A percentile compares a stretch with the other conserved stretches of the same genome.
Conservation (phyloP, 108 stramenopile species). For the Schizochytrium sp. region DNA sequence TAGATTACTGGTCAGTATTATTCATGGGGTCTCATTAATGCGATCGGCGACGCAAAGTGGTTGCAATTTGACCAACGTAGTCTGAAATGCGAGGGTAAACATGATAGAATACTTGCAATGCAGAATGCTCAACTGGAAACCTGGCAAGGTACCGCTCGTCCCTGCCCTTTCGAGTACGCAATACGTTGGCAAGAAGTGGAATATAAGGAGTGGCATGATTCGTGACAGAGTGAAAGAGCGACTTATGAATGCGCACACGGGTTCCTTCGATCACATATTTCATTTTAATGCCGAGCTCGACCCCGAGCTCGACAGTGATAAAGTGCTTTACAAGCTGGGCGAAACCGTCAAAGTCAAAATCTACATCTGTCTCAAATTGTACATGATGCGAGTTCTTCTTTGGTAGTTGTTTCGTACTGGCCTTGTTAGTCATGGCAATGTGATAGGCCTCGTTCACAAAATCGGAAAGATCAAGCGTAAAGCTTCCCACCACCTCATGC, state of each 20-base stretch:
- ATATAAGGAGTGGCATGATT: not conserved
- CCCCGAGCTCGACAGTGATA: constrained; percentile 10
- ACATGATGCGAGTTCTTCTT: constrained; percentile 23
- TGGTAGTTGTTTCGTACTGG: not conserved
- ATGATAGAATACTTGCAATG: not conserved
- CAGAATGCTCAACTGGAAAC: not conserved
- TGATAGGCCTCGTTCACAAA: not conserved
- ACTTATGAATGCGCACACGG: constrained; percentile 5
- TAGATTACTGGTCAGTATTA: too few species aligned
- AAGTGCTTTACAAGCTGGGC: constrained; percentile 4
- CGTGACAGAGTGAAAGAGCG: constrained; percentile 16
- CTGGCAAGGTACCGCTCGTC: constrained; percentile 2
- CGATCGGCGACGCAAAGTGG: not conserved
- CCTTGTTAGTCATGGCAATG: constrained; percentile 1
- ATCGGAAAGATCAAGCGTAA: not conserved
- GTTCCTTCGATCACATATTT: not conserved
- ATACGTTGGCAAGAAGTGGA: not conserved
- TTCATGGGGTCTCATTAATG: too few species aligned
- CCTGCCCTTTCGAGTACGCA: not conserved
- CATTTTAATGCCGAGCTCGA: constrained; percentile 8
- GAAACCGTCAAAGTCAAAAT: constrained; percentile 43
- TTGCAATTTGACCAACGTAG: not conserved
- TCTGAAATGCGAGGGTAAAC: not conserved
- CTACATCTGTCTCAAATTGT: not conserved
- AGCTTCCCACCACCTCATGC: constrained; percentile 3